Evolutionary conservation across 139 green algal species (phyloP).

Genomic region (Closterium sp.): DNA sequence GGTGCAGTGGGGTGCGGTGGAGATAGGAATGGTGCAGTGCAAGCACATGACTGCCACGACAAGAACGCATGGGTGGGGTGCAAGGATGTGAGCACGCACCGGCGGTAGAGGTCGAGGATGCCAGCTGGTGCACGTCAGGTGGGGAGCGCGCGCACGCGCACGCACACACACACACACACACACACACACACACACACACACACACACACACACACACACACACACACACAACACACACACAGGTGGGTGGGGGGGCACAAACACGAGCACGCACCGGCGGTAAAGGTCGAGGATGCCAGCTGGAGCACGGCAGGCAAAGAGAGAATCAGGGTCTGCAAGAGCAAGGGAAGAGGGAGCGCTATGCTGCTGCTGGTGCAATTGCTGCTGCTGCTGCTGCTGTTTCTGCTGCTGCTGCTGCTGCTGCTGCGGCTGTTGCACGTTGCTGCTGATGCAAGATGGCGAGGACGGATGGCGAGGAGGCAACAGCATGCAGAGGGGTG

Average conservation of each 20-base stretch:
- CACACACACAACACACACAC: no score
- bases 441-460: neutral
- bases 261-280: neutral
- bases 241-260: no score
- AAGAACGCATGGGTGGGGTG: no score
- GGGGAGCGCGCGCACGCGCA: neutral
- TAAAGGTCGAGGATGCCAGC: conserved; percentile 10
- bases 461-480: neutral
- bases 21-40: no score
- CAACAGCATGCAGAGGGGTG: neutral
- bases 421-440: neutral
- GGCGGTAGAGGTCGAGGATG: neutral
- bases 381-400: neutral
- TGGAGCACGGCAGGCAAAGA: neutral
- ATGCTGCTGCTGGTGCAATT: neutral
- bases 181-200: no score
- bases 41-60: no score
- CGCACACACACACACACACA: no score
- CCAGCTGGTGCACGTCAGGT: neutral
- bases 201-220: no score
- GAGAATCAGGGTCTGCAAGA: neutral
- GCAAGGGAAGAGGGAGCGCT: neutral
- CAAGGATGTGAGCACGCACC: neutral
- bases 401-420: neutral
- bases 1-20: no score